Evolutionary conservation across 768 basidiomycete species (phyloP), one percentile per base, ranked within the genome.

Genomic region (Lactarius pseudohatsudake): DNA sequence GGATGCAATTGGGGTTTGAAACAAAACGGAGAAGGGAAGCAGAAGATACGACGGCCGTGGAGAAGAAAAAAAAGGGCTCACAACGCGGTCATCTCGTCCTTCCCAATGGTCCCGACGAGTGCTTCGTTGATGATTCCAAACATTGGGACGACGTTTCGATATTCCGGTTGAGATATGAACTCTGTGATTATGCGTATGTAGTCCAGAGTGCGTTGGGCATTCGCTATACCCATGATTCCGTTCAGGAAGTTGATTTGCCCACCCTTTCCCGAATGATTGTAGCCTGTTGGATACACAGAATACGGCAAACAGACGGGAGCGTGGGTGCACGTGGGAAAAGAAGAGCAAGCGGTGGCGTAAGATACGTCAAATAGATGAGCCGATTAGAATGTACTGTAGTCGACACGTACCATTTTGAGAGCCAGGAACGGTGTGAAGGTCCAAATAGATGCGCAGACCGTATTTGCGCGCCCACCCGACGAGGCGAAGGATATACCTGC

Each of bases 401-500:
- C 30, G 16, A n/a, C 40, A 66, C 72, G 58, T 63, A 81, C 89
- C 90, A 75, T 92, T 92, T 73, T 93, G 91, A 57, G 86, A 87
- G 53, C 94, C 94, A 55, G 94, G 93, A 41, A 88, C 81, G 20
- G 90, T 83, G 75, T 94, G 92, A 47, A 94, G 76, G 77, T 96
- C 95, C 30, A 96, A 79, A 72, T 84, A 86, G 60, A 96, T 84
- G 34, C 94, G 84, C 32, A 97, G 72, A 1, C 94, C 94, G 74
- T 97, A 97, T 77, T 98, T 96, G 58, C 94, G 83, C 10, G 88
- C 88, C 95, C 95, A 98, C 9, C 80, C 81, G 57, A 96, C 78
- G 41, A 89, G 82, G 56, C 86, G 87, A 30, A 94, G 78, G 76
- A 92, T 87, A 77, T 95, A 94, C 55, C 70, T 70, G 60, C 11